These are phyloP conservation scores for Corymbia calophylla DNA, from an alignment of 441 rosid species.

Conservation along the genomic window DNA sequence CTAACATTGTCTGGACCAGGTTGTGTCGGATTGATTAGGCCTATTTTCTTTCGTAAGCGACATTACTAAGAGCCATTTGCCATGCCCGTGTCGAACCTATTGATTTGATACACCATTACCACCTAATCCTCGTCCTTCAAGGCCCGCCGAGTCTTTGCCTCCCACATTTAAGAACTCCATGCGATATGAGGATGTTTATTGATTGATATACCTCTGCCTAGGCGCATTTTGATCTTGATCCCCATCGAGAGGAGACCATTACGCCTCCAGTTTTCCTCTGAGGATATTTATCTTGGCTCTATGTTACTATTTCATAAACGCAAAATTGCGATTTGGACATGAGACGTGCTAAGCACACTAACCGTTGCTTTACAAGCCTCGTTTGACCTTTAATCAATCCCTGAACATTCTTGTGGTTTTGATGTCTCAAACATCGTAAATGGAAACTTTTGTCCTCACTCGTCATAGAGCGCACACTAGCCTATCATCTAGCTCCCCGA, in stretches of 20 bases:
- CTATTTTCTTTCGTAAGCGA: not conserved
- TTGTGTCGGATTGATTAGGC: not conserved
- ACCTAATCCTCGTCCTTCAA: not conserved
- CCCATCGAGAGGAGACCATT: too few relatives aligned
- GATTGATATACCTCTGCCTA: not conserved
- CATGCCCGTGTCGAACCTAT: not conserved
- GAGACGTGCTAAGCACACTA: not conserved
- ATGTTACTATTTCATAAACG: not conserved
- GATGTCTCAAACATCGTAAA: not conserved
- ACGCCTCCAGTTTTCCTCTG: too few relatives aligned
- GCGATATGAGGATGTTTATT: not conserved
- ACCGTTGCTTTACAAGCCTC: not conserved
- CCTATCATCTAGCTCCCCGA: not conserved
- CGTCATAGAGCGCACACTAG: not conserved
- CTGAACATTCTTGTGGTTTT: not conserved
- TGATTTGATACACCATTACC: not conserved
- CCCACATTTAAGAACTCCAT: not conserved
- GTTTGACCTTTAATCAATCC: not conserved
- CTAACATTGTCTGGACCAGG: not conserved
- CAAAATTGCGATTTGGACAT: not conserved
- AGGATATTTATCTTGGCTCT: not conserved
- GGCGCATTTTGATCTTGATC: too few relatives aligned
- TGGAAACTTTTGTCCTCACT: not conserved
- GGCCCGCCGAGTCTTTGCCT: not conserved
- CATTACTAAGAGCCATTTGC: not conserved